These are phyloP conservation scores for Yarrowia sp. DNA, from an alignment of 805 yeast genomes.

Conservation along the genomic window DNA sequence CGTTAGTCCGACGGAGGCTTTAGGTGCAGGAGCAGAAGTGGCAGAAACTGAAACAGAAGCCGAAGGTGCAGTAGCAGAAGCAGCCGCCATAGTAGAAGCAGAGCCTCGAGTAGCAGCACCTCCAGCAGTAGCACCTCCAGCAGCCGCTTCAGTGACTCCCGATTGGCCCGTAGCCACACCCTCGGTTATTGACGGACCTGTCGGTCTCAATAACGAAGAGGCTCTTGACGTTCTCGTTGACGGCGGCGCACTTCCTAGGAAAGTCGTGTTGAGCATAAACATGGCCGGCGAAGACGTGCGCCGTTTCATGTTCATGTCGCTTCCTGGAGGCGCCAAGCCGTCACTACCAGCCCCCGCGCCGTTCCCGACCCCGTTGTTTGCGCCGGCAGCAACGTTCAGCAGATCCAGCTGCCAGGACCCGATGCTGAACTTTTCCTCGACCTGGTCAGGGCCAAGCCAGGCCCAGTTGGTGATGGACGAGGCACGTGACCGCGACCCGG, in stretches of 20 bases:
- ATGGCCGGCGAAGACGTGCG: slow-evolving; percentile 34
- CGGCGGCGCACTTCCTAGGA: slow-evolving; percentile 27
- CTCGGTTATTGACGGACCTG: neutral
- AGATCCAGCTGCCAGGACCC: slow-evolving; percentile 32
- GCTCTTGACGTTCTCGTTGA: slow-evolving; percentile 17
- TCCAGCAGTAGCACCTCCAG: neutral
- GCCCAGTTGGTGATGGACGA: slow-evolving; percentile 33
- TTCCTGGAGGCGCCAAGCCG: slow-evolving; percentile 10
- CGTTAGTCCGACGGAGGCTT: neutral
- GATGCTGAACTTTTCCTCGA: slow-evolving; percentile 21
- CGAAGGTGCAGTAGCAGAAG: neutral
- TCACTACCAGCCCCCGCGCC: neutral
- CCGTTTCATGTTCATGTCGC: slow-evolving; percentile 13
- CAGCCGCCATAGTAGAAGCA: neutral
- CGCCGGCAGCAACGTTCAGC: slow-evolving; percentile 20
- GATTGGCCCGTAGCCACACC: neutral
- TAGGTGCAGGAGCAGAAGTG: neutral
- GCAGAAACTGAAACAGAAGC: neutral
- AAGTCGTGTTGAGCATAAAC: slow-evolving; percentile 38
- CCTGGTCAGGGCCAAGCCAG: slow-evolving; percentile 37
- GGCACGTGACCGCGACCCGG: slow-evolving; percentile 18
- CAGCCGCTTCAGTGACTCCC: neutral
- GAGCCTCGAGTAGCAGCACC: neutral
- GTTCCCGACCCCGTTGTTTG: neutral
- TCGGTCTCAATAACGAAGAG: slow-evolving; percentile 15